phyloP scores from a whole-genome alignment of 306 rosid species.

The Sechiopsis laciniata region DNA sequence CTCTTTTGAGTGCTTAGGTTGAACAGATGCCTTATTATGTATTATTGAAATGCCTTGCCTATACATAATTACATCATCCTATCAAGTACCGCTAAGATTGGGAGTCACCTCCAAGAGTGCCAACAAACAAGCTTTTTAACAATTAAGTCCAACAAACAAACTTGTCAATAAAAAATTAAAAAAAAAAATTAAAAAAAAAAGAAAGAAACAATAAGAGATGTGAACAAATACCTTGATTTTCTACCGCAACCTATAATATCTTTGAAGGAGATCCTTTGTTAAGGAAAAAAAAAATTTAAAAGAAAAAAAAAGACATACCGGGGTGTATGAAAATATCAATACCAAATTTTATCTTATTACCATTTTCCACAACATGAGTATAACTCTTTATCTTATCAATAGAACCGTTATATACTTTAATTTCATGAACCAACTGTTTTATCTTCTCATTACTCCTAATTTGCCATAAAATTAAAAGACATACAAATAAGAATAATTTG shows the following conservation, averaged over 20 bases:
- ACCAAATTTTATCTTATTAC: conserved; percentile 71
- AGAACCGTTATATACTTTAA: conserved; percentile 82
- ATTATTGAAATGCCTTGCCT: not conserved
- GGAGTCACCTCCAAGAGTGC: too few species aligned
- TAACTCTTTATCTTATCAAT: conserved; percentile 80
- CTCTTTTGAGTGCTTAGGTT: not conserved
- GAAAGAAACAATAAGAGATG: too few species aligned
- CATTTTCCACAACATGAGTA: conserved; percentile 69
- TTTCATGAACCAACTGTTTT: conserved; percentile 67
- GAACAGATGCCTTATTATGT: not conserved
- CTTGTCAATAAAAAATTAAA: too few species aligned
- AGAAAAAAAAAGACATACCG: conserved; percentile 54
- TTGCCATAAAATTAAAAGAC: conserved; percentile 45
- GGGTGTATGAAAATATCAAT: conserved; percentile 76
- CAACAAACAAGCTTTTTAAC: too few species aligned
- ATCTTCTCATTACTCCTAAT: conserved; percentile 84
- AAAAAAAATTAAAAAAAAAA: too few species aligned
- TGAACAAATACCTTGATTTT: too few species aligned
- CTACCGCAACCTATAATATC: too few species aligned
- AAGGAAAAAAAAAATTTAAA: not conserved
- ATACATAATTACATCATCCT: not conserved
- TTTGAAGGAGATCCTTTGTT: too few species aligned
- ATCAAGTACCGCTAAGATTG: not conserved
- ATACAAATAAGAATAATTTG: not conserved
- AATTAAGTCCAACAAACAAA: too few species aligned